A percentile compares a stretch with the other conserved stretches of the same genome.
Evolutionary conservation across 495 filamentous ascomycete species (phyloP).

Genomic region (Lasiosphaeria miniovina): DNA sequence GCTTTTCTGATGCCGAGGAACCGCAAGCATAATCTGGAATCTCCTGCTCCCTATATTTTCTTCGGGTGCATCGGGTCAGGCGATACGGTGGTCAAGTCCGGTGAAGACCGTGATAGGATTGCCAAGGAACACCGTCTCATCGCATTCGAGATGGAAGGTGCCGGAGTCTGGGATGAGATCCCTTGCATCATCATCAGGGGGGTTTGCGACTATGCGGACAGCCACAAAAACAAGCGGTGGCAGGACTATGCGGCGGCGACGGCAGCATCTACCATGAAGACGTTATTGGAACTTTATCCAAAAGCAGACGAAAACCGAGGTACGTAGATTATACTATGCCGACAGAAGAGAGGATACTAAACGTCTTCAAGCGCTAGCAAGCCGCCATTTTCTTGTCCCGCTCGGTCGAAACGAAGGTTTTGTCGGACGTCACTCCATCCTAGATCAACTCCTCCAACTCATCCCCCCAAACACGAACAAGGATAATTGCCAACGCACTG

Average conservation of each 20-base stretch:
- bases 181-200: conserved; percentile 40
- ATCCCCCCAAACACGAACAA: no score
- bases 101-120: conserved; percentile 22
- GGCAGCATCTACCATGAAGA: conserved; percentile 29
- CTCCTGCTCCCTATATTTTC: conserved; percentile 9
- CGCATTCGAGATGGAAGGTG: conserved; percentile 47
- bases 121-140: conserved; percentile 26
- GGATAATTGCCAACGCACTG: no score
- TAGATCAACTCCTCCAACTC: no score
- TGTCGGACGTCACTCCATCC: no score
- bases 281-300: conserved; percentile 9
- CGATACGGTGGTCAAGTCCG: conserved; percentile 32
- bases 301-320: neutral
- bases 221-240: conserved; percentile 46
- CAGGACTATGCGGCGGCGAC: conserved; percentile 40
- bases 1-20: conserved; percentile 14
- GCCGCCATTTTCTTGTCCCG: no score
- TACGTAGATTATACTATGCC: neutral
- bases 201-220: conserved; percentile 44
- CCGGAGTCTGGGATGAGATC: conserved; percentile 41
- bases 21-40: neutral
- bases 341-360: neutral
- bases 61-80: conserved; percentile 27
- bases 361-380: neutral
- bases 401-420: no score